Evolutionary conservation across 371 early-diverging fungal species (phyloP), one percentile per base, ranked within the genome.

Genomic region (Apophysomyces elegans): DNA sequence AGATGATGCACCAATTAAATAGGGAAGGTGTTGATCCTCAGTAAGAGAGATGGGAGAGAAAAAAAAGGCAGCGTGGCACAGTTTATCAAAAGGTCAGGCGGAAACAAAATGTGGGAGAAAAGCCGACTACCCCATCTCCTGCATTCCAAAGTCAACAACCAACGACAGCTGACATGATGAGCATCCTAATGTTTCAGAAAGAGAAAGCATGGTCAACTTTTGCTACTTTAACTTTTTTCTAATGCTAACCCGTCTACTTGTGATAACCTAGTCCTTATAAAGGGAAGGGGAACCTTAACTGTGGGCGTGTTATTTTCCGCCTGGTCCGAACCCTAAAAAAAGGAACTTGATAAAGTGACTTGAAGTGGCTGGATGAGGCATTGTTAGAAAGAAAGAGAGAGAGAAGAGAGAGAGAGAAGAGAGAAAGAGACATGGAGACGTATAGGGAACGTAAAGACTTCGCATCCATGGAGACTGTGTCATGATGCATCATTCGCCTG

Each of bases 81-180:
- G 54, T 21, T 50, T 50, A 21, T 11, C 54, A 50, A 26, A 11
- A 50, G 54, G 54, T 50, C 54, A 50, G 54, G 54, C 35, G 54
- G 54, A 50, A 50, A 50, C 54, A 50, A 50, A 50, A 50, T 50
- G 54, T 50, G 54, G 54, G 54, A 50, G 54, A 50, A 50, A 50
- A 50, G 7, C 13, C 9, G n/a, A 45, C 5, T 26, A 50, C 54
- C 54, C 54, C 54, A 50, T 50, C 54, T 50, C 54, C 54, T 50
- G 54, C 54, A 50, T 50, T 50, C 21, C 54, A 50, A 50, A 50
- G 54, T 50, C 54, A 50, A 50, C 54, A 50, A 50, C 54, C 54
- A 50, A 11, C 54, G 54, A 50, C 54, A 50, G 54, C 54, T 50
- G 54, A 50, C 54, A 50, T 21, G 16, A 26, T 50, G 16, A 26